These are phyloP conservation scores for Dalechampia spathulata DNA, from an alignment of 441 rosid genomes.

Conservation along the genomic window DNA sequence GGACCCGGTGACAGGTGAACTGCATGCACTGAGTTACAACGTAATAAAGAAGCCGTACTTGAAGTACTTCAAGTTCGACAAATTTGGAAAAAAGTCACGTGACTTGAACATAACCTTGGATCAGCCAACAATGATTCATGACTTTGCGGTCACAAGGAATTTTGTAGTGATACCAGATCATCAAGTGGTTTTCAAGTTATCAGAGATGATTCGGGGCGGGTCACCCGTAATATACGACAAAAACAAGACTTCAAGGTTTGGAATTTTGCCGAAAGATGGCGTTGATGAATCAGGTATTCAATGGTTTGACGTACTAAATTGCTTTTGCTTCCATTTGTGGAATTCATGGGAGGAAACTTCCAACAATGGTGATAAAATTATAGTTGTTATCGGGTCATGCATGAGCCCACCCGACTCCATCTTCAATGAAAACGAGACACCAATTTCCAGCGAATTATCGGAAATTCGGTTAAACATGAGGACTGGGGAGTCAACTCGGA, in stretches of 20 bases:
- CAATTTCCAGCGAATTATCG: slow-evolving; percentile 32
- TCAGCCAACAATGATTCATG: slow-evolving; percentile 65
- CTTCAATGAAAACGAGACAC: slow-evolving; percentile 36
- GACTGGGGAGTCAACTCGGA: slow-evolving; percentile 33
- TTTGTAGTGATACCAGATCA: slow-evolving; percentile 62
- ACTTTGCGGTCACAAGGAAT: slow-evolving; percentile 51
- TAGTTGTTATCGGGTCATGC: slow-evolving; percentile 56
- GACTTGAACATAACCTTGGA: slow-evolving; percentile 37
- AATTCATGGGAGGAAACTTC: slow-evolving; percentile 68
- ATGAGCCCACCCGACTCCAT: slow-evolving; percentile 66
- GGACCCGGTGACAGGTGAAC: slow-evolving; percentile 51
- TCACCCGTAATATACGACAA: slow-evolving; percentile 56
- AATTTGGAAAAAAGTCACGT: slow-evolving; percentile 38
- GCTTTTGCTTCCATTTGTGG: slow-evolving; percentile 69
- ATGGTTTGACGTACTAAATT: slow-evolving; percentile 50
- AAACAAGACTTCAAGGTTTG: slow-evolving; percentile 43
- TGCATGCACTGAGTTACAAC: slow-evolving; percentile 54
- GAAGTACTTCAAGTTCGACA: slow-evolving; percentile 45
- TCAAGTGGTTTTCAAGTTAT: slow-evolving; percentile 58
- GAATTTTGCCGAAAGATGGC: slow-evolving; percentile 34
- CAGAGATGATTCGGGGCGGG: slow-evolving; percentile 60
- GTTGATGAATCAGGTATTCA: slow-evolving; percentile 28
- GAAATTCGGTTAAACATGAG: slow-evolving; percentile 48
- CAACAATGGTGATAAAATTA: slow-evolving; percentile 26
- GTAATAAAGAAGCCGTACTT: slow-evolving; percentile 46